These are phyloP conservation scores for Dillenia suffruticosa DNA, from an alignment of 164 flowering plant genomes.

Conservation along the genomic window DNA sequence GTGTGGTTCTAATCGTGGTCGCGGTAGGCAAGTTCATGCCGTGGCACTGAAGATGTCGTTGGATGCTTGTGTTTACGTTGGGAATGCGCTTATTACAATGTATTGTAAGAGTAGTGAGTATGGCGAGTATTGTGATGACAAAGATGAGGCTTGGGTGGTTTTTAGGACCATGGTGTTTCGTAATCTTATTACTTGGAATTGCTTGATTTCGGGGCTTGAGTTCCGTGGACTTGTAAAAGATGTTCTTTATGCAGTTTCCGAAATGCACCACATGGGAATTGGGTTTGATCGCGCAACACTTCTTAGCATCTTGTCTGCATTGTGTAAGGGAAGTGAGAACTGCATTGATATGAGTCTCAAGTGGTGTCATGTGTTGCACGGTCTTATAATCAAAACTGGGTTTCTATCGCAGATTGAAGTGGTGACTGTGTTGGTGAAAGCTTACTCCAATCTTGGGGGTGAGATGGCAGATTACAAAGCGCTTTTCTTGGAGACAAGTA, in stretches of 20 bases:
- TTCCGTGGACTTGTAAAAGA: slow-evolving; percentile 17
- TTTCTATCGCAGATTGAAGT: slow-evolving; percentile 40
- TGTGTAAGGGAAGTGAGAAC: slow-evolving; percentile 16
- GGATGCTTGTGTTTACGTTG: slow-evolving; percentile 50
- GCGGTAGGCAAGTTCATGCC: slow-evolving; percentile 65
- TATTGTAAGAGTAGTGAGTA: slow-evolving; percentile 34
- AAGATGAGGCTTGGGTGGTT: slow-evolving; percentile 44
- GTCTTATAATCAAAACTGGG: slow-evolving; percentile 42
- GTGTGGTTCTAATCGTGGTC: slow-evolving; percentile 16
- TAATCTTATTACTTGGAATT: slow-evolving; percentile 64
- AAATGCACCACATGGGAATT: slow-evolving; percentile 43
- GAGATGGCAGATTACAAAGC: slow-evolving; percentile 33
- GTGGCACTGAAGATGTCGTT: slow-evolving; percentile 49
- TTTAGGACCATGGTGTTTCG: slow-evolving; percentile 38
- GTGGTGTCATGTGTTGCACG: slow-evolving; percentile 47
- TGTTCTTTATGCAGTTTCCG: slow-evolving; percentile 36
- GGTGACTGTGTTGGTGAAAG: slow-evolving; percentile 54
- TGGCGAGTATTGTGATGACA: neutral
- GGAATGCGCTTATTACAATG: slow-evolving; percentile 75
- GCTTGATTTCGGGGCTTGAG: slow-evolving; percentile 62
- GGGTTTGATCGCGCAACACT: slow-evolving; percentile 64
- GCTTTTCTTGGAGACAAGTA: slow-evolving; percentile 44
- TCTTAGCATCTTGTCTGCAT: slow-evolving; percentile 37
- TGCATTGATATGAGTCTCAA: slow-evolving; percentile 11
- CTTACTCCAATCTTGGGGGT: slow-evolving; percentile 53